A percentile compares a stretch with the other conserved stretches of the same genome.
Conservation (phyloP, 1,139 yeast species). For the Suhomyces terraborum region DNA sequence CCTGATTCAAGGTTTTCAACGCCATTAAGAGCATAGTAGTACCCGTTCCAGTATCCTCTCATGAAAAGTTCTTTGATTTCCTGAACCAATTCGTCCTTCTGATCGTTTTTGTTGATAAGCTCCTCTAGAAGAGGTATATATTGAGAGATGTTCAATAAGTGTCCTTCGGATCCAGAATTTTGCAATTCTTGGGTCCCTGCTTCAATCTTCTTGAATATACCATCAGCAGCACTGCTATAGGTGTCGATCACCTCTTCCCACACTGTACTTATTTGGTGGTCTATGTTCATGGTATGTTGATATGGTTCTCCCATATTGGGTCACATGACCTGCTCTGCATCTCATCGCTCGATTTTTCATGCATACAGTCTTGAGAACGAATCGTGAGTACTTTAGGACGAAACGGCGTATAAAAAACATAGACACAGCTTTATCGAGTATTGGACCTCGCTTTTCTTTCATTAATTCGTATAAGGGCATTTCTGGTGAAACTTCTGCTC, state of each 20-base stretch:
- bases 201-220: background rate
- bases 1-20: background rate
- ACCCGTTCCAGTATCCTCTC: constrained; percentile 42
- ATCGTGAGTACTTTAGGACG: too few relatives aligned
- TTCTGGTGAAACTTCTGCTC: background rate
- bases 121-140: constrained; percentile 8
- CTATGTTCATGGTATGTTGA: background rate
- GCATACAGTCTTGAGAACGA: background rate
- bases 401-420: too few relatives aligned
- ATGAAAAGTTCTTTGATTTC: constrained; percentile 30
- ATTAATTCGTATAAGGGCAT: background rate
- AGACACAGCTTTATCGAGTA: too few relatives aligned
- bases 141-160: constrained; percentile 4
- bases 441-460: background rate
- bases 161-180: background rate
- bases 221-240: constrained; percentile 14
- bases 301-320: background rate
- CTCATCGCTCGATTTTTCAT: constrained; percentile 4
- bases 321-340: constrained; percentile 1
- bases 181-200: too few relatives aligned
- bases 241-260: constrained; percentile 1
- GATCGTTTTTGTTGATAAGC: constrained; percentile 3
- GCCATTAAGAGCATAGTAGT: constrained; percentile 22
- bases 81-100: constrained; percentile 19
- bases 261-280: background rate